These are phyloP conservation scores for Microstroma glucosiphilum DNA, from an alignment of 1,284 basidiomycete species.

Conservation along the genomic window DNA sequence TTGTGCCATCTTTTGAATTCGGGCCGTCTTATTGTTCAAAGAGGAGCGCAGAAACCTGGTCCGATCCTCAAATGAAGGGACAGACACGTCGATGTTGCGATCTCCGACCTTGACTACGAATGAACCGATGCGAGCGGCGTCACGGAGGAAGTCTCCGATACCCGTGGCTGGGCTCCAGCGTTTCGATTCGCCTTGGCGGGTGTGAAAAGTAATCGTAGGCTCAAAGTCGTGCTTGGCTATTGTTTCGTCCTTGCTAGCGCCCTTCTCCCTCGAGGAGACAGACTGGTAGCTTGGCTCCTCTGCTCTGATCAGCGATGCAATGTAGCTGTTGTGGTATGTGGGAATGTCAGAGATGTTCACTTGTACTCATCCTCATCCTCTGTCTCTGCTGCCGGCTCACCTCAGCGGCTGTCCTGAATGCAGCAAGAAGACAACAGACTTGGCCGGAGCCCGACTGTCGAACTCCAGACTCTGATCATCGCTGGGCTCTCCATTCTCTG, in stretches of 20 bases:
- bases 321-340: conserved; percentile 14
- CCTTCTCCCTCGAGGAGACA: neutral
- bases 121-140: conserved; percentile 35
- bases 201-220: conserved; percentile 39
- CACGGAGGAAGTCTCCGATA: conserved; percentile 40
- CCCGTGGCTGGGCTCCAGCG: conserved; percentile 40
- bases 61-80: conserved; percentile 41
- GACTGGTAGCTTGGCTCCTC: conserved; percentile 27
- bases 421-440: conserved; percentile 37
- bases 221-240: conserved; percentile 10
- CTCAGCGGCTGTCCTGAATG: conserved; percentile 38
- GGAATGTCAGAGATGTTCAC: neutral
- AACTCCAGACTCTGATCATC: conserved; percentile 31
- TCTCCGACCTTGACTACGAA: conserved; percentile 36
- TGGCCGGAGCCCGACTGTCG: conserved; percentile 34
- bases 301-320: conserved; percentile 35
- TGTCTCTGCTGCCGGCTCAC: neutral
- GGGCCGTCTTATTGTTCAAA: conserved; percentile 31
- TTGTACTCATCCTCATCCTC: neutral
- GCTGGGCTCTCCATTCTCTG: conserved; percentile 28
- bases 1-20: conserved; percentile 33
- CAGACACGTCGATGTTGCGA: conserved; percentile 28
- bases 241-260: neutral
- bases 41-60: conserved; percentile 31
- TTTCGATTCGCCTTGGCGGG: conserved; percentile 31